Evolutionary conservation across 2,329 filamentous ascomycete species (phyloP), one percentile per base, ranked within the genome.

Genomic region (Pestalotiopsis sp.): DNA sequence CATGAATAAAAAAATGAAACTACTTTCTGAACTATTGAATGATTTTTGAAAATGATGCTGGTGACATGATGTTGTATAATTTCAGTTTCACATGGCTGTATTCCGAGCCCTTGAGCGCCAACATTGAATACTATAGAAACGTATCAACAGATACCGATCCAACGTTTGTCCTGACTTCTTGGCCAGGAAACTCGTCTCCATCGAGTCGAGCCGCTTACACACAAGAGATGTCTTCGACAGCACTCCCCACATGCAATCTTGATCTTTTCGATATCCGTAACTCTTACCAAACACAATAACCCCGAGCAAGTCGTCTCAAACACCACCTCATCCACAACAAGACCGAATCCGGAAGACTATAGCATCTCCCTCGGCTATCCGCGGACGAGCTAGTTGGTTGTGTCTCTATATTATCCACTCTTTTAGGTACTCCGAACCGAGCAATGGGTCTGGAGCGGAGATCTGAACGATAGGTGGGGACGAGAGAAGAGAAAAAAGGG

Each of bases 291-390:
- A 11, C 6, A 52, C 20, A n/a, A 52, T 52, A n/a, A 23, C 9
- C 17, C 45, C 20, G 6, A 52, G 17, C 45, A 52, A 20, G 6
- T 3, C n/a, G 17, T 52, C 20, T 36, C 57, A 59, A 23, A 36
- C 27, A 36, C 23, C 3, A 6, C n/a, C 36, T 12, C 27, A 39
- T 62, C 59, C 27, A 20, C 59, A 62, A 36, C 31, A 62, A 36
- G 59, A 41, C 59, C 59, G 59, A 62, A 62, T 62, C 27, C 59
- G 59, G 59, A 36, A 27, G 59, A 62, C 25, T 62, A 62, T 62
- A 62, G 31, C 14, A 62, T 38, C 20, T 5, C 56, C 13, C 57
- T 62, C 59, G 59, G 59, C 59, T 62, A 62, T 36, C 36, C 36
- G 59, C 59, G 59, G 59, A 36, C 59, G 31, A 23, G 14, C 59